phyloP scores from a whole-genome alignment of 768 basidiomycete genomes.

The Hortiboletus flavorubellus region DNA sequence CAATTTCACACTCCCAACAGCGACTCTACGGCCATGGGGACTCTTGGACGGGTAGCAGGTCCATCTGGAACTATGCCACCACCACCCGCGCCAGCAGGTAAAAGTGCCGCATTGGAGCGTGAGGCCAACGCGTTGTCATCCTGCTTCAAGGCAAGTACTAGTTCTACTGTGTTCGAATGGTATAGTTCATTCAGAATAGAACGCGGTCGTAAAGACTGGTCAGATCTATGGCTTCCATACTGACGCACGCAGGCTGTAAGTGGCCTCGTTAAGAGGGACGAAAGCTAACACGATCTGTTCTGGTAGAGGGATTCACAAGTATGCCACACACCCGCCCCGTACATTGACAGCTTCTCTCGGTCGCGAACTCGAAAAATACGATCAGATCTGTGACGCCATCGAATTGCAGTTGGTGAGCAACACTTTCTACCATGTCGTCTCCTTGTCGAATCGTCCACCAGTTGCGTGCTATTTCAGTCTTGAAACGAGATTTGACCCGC shows the following conservation, averaged over 20 bases:
- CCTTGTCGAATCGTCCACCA: constrained; percentile 27
- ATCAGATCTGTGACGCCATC: constrained; percentile 75
- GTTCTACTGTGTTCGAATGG: neutral
- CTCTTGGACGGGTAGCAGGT: constrained; percentile 29
- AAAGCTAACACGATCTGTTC: neutral
- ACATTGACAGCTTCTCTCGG: constrained; percentile 63
- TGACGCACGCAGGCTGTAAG: constrained; percentile 63
- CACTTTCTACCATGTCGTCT: neutral
- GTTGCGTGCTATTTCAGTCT: constrained; percentile 67
- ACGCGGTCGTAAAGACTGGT: constrained; percentile 65
- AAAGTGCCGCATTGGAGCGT: constrained; percentile 50
- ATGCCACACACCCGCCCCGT: constrained; percentile 61
- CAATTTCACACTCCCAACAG: constrained; percentile 35
- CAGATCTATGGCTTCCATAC: constrained; percentile 70
- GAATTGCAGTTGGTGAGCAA: constrained; percentile 64
- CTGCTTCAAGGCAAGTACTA: constrained; percentile 52
- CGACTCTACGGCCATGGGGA: constrained; percentile 1
- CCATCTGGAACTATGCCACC: constrained; percentile 42
- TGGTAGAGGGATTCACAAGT: constrained; percentile 53
- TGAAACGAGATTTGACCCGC: constrained; percentile 65
- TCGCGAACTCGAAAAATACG: constrained; percentile 73
- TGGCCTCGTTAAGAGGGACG: neutral
- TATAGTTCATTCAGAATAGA: constrained; percentile 32
- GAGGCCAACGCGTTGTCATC: constrained; percentile 57
- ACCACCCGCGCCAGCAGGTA: constrained; percentile 46